Conservation (phyloP, 2,329 filamentous ascomycete genomes). For the Ascosphaera acerosa region DNA sequence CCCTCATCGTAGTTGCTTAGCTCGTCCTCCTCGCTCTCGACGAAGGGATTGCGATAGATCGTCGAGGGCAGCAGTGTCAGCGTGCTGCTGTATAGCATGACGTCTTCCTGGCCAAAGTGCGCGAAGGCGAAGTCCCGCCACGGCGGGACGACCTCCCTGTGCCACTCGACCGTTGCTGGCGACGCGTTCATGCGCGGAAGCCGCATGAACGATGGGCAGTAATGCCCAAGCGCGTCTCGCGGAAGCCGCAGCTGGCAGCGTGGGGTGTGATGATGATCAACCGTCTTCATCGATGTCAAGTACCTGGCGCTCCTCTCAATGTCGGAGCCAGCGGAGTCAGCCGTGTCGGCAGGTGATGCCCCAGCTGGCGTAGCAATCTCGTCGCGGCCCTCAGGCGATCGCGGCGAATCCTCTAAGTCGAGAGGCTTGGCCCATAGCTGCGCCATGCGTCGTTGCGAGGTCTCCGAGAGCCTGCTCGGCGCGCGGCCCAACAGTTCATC, state of each 20-base stretch:
- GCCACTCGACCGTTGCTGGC: background rate
- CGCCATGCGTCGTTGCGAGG: background rate
- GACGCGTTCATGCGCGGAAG: background rate
- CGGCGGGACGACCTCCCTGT: conserved; percentile 1
- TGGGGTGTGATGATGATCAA: too few species aligned
- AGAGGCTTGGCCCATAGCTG: conserved; percentile 6
- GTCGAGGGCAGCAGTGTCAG: conserved; percentile 11
- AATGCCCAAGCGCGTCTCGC: too few species aligned
- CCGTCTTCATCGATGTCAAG: too few species aligned
- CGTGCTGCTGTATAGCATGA: conserved; percentile 14
- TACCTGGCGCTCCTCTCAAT: too few species aligned
- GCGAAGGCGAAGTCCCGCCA: conserved; percentile 16
- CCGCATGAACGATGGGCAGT: background rate
- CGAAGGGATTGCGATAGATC: conserved; percentile 11
- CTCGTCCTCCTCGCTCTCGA: too few species aligned
- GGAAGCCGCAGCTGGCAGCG: too few species aligned
- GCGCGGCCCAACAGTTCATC: conserved; percentile 2
- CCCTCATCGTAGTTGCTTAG: too few species aligned
- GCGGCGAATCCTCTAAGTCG: too few species aligned
- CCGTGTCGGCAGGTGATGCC: too few species aligned
- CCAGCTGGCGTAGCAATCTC: too few species aligned
- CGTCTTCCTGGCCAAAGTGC: conserved; percentile 17
- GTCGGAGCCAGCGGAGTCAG: too few species aligned
- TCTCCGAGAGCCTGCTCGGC: conserved; percentile 1
- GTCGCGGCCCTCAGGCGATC: too few species aligned